A percentile compares a stretch with the other conserved stretches of the same genome.
Evolutionary conservation across 345 rosid genomes (phyloP).

Genomic region (Linum trigynum): DNA sequence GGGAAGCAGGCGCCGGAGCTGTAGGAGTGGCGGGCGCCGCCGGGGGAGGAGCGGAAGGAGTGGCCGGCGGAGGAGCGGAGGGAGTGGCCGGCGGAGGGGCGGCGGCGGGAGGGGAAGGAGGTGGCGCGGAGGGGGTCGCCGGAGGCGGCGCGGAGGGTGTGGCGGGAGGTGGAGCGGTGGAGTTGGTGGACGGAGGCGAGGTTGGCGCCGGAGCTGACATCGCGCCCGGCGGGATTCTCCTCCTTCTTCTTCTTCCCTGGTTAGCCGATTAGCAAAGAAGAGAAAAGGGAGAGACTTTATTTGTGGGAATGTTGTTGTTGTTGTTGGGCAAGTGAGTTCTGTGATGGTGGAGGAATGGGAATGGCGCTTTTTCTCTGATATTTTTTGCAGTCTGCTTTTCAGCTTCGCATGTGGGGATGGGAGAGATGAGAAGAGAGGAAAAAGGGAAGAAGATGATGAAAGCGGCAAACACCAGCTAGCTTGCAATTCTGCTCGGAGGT

Average conservation of each 20-base stretch:
- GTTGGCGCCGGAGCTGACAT: conserved; percentile 4
- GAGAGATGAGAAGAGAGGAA: background rate
- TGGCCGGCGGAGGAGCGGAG: background rate
- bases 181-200: background rate
- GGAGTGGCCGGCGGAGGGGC: background rate
- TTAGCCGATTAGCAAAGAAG: background rate
- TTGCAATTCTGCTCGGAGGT: background rate
- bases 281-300: background rate
- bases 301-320: background rate
- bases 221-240: background rate
- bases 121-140: conserved; percentile 18
- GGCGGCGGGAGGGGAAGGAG: conserved; percentile 24
- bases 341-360: background rate
- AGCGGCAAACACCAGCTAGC: too few species aligned
- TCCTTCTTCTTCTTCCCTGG: background rate
- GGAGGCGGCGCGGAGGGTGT: conserved; percentile 26
- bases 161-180: background rate
- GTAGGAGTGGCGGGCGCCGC: conserved; percentile 25
- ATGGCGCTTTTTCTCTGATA: too few species aligned
- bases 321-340: background rate
- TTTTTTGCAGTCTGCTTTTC: too few species aligned
- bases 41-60: background rate
- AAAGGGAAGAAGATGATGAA: background rate
- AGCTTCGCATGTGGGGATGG: background rate
- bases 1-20: conserved; percentile 16